Evolutionary conservation across 192 early-diverging fungal genomes (phyloP), one percentile per base, ranked within the genome.

Genomic region (Phycomyces nitens): DNA sequence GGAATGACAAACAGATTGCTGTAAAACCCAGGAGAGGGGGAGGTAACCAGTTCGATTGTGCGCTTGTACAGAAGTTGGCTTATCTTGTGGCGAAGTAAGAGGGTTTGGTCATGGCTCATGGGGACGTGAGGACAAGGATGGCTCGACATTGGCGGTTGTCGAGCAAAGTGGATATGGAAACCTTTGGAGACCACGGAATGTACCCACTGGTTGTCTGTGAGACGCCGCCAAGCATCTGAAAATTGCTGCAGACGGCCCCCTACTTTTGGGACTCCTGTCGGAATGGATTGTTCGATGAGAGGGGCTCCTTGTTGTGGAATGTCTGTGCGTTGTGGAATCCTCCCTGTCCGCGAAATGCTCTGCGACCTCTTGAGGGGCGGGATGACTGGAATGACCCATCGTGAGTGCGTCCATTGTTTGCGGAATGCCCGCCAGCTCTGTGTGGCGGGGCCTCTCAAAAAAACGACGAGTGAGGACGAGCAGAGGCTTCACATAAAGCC

Each of bases 1-100:
- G 60, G 59, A 0, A 75, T 66, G 10, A 59, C 41, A 18, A 70
- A 75, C 39, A 73, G 34, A 18, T 11, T 58, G 43, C 72, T 73
- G 52, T 64, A 49, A 54, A 74, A 74, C 5, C 72, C 62, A 15
- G 62, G 54, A 34, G 29, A 34, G 29, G 29, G 29, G 29, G 29
- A 34, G 29, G 60, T 40, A 26, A 60, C 40, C 18, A 18, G 53
- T 74, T 72, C 65, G 53, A 72, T 72, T 20, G 70, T 39, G 34
- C 55, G 54, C 41, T 72, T 66, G 38, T 34, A 34, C 26, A 72
- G 15, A 44, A 63, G 54, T 52, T 62, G 49, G 21, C 58, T 49
- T 38, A 72, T 65, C 59, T 66, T 64, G 41, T 67, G 40, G 29
- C 62, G 54, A 18, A 72, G 53, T 12, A 27, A 14, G 0, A 38